phyloP scores from a whole-genome alignment of 352 stramenopile genomes.

The Lagenidium giganteum region DNA sequence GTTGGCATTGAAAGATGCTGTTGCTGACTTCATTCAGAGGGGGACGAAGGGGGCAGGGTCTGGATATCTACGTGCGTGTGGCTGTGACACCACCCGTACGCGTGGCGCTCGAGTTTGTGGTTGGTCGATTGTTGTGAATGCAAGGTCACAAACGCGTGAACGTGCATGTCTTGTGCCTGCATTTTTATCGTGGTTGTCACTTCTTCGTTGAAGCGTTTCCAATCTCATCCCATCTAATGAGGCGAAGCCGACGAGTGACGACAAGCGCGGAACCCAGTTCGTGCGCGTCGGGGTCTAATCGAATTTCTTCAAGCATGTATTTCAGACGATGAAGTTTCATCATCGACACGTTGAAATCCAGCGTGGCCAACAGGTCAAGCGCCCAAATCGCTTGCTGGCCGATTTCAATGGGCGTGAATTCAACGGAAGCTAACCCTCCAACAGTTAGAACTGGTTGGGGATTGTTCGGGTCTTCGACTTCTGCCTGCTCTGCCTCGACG shows the following conservation, averaged over 20 bases:
- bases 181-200: no score
- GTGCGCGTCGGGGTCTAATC: constrained; percentile 46
- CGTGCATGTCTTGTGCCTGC: no score
- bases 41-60: no score
- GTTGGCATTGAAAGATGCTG: no score
- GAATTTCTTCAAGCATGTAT: constrained; percentile 70
- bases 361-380: constrained; percentile 53
- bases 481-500: no score
- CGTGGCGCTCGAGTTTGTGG: no score
- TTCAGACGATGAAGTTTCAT: constrained; percentile 74
- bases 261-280: constrained; percentile 55
- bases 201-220: no score
- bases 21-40: no score
- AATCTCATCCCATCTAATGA: constrained; percentile 68
- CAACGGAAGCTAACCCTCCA: constrained; percentile 36
- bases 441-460: constrained; percentile 16
- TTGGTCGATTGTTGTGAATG: no score
- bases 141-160: no score
- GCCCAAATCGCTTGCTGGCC: constrained; percentile 68
- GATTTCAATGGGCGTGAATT: constrained; percentile 62
- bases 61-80: no score
- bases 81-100: no score
- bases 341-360: constrained; percentile 64
- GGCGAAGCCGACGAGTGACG: constrained; percentile 48
- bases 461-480: constrained; percentile 10